Base-by-base conservation (phyloP, 1,284 basidiomycete species). In the Ganoderma boninense region DNA sequence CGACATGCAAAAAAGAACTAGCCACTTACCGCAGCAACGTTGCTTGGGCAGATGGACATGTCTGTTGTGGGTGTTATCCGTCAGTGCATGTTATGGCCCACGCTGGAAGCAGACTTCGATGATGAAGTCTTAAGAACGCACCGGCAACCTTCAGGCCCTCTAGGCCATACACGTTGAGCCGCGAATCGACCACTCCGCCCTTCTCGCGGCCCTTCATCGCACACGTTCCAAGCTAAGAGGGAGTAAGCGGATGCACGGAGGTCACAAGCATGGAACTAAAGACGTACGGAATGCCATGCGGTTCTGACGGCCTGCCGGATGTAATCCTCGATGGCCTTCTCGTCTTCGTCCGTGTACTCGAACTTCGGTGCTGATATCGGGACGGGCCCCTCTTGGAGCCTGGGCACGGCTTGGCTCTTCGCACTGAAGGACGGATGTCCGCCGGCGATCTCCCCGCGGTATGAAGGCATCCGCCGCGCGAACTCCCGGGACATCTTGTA, bases 141-240 rank as follows among this genome's bases (percentile, higher is more conserved):
- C 76, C 77, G n/a, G 87, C 83, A 74, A 84, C 84, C 80, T 91
- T 91, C 72, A 95, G 82, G 79, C 92, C 91, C 74, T 85, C 78
- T 4, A 91, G 89, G 52, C 91, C 93, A 78, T 89, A 92, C 52
- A 95, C 93, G 75, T 87, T 91, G 69, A 94, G 84, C 64, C 87
- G 84, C 2, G 81, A 79, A 78, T 94, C 92, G 67, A 95, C 90
- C 29, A 95, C 92, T 74, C 93, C 93, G 54, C 92, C 92, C 75
- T 91, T 78, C 64, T 87, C 85, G 29, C 88, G 85, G 32, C 91
- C 90, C 75, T 93, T 91, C 93, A 94, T 94, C 13, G 92, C 89
- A 83, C 75, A 78, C 23, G 74, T 77, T 2, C 75, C 76, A 8
- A 76, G 69, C 75, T 77, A 71, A 0, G 16, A 29, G 59, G 3